These are phyloP conservation scores for Zygotorulaspora chibaensis DNA, from an alignment of 805 yeast species.

Conservation along the genomic window DNA sequence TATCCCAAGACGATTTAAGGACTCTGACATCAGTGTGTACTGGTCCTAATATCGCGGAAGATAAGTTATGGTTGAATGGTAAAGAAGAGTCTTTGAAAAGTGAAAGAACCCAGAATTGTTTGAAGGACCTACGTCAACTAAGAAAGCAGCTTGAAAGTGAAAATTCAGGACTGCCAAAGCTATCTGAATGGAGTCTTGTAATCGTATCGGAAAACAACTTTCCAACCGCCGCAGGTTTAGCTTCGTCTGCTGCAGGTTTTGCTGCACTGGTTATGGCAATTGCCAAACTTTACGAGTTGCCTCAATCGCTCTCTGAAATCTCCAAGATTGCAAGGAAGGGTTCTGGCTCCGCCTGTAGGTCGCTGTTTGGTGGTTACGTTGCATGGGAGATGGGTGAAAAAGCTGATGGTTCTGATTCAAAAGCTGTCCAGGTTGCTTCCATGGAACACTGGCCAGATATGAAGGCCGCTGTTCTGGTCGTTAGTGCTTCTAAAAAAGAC, in stretches of 20 bases:
- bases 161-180: conserved; percentile 52
- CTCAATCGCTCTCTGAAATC: conserved; percentile 79
- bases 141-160: conserved; percentile 56
- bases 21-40: conserved; percentile 88
- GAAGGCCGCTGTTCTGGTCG: conserved; percentile 89
- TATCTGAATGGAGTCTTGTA: conserved; percentile 63
- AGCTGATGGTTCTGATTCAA: conserved; percentile 83
- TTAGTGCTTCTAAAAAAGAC: conserved; percentile 89
- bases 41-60: conserved; percentile 50
- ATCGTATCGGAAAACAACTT: conserved; percentile 93
- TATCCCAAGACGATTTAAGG: conserved; percentile 84
- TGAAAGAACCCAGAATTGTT: conserved; percentile 64
- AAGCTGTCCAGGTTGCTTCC: conserved; percentile 89
- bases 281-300: conserved; percentile 77
- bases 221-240: conserved; percentile 99
- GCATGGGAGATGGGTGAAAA: conserved; percentile 96
- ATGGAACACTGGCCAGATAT: conserved; percentile 84
- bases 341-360: conserved; percentile 97
- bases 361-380: conserved; percentile 94
- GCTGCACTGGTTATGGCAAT: conserved; percentile 93
- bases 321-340: conserved; percentile 96
- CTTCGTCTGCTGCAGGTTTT: conserved; percentile 97
- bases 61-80: conserved; percentile 85
- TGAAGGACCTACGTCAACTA: conserved; percentile 65
- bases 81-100: conserved; percentile 64